Evolutionary conservation across 441 rosid species (phyloP).

Genomic region (California macrophylla): DNA sequence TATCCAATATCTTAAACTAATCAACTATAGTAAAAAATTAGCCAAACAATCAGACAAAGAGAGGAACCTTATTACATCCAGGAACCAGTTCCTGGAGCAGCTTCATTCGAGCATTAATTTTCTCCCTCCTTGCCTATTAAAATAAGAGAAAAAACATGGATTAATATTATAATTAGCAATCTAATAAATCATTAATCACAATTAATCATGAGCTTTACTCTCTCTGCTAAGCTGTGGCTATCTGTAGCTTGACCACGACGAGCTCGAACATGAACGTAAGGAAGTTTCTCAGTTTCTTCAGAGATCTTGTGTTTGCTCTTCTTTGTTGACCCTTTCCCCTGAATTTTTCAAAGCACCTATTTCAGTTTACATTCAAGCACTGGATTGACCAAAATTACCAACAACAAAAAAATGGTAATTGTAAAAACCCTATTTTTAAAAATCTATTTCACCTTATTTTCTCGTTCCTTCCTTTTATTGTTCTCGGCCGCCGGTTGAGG

Average conservation of each 20-base stretch:
- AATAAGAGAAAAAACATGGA: not conserved
- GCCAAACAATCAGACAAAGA: not conserved
- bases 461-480: conserved; percentile 63
- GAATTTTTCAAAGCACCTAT: conserved; percentile 4
- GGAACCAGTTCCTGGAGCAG: conserved; percentile 63
- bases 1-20: not conserved
- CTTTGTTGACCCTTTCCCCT: conserved; percentile 73
- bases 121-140: conserved; percentile 51
- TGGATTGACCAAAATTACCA: not conserved
- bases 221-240: conserved; percentile 96
- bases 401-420: too few relatives aligned
- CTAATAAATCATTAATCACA: conserved; percentile 4
- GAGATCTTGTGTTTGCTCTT: conserved; percentile 54
- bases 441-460: conserved; percentile 46
- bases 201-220: conserved; percentile 38
- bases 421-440: conserved; percentile 15
- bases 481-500: conserved; percentile 42
- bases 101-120: conserved; percentile 61
- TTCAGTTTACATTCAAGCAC: conserved; percentile 5
- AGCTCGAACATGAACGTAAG: conserved; percentile 92
- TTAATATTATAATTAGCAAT: not conserved
- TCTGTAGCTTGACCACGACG: conserved; percentile 98
- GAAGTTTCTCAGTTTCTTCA: conserved; percentile 62
- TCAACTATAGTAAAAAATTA: not conserved
- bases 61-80: conserved; percentile 45